phyloP scores from a whole-genome alignment of 2,329 filamentous ascomycete species.

The Aplosporella prunicola region DNA sequence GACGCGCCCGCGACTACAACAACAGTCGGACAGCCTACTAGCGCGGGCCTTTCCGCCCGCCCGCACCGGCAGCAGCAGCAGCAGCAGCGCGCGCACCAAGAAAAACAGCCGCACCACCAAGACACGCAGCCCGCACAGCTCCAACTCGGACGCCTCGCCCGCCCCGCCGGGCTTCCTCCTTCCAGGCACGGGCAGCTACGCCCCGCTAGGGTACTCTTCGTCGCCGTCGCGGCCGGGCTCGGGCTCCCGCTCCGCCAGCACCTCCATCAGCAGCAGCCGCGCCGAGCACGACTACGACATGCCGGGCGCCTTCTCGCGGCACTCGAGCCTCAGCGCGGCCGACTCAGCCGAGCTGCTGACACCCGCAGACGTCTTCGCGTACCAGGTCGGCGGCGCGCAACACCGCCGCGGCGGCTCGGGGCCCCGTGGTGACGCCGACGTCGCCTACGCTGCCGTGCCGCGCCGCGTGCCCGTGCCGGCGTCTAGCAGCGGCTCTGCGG shows the following conservation, averaged over 20 bases:
- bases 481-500: neutral
- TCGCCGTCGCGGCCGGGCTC: constrained; percentile 35
- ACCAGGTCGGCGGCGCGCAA: constrained; percentile 13
- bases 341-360: neutral
- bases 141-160: constrained; percentile 14
- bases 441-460: constrained; percentile 22
- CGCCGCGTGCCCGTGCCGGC: constrained; percentile 27
- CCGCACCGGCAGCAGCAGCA: constrained; percentile 20
- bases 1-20: constrained; percentile 18
- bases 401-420: constrained; percentile 17
- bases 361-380: constrained; percentile 12
- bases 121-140: constrained; percentile 18
- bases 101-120: constrained; percentile 20
- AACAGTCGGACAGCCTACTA: constrained; percentile 16
- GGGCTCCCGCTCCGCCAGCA: too few relatives aligned
- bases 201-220: constrained; percentile 22
- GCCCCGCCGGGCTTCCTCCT: constrained; percentile 38
- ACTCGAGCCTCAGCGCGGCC: constrained; percentile 7
- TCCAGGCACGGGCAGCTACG: constrained; percentile 38
- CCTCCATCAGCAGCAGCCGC: constrained; percentile 23
- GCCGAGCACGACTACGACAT: constrained; percentile 18
- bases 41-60: constrained; percentile 14
- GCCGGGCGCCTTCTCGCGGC: too few relatives aligned
- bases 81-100: constrained; percentile 26
- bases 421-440: constrained; percentile 14